A percentile compares a stretch with the other conserved stretches of the same genome.
phyloP scores from a whole-genome alignment of 75 land plant species.

The Selaginella tamariscina region DNA sequence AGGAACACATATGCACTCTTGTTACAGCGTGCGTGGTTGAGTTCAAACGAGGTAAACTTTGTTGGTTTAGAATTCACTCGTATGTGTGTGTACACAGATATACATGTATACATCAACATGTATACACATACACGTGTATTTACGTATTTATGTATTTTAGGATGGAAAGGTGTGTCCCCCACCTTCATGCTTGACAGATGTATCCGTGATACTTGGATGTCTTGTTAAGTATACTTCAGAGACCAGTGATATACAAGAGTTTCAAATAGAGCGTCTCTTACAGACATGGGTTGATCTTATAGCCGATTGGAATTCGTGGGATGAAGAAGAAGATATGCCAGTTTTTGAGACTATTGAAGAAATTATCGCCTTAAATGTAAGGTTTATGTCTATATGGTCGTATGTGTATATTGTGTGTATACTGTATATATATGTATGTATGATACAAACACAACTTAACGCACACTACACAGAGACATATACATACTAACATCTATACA shows the following conservation, averaged over 20 bases:
- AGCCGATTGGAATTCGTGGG: constrained; percentile 75
- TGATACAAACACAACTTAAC: no score
- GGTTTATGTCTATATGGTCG: background rate
- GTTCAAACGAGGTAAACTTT: constrained; percentile 17
- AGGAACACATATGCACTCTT: constrained; percentile 38
- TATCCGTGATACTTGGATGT: constrained; percentile 43
- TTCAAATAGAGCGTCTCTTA: constrained; percentile 44
- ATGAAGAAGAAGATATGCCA: constrained; percentile 63
- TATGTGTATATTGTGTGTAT: no score
- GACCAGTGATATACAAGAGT: constrained; percentile 11
- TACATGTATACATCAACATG: no score
- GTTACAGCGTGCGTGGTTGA: constrained; percentile 67
- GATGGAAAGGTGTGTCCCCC: constrained; percentile 27
- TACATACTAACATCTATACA: background rate
- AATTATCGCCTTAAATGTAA: constrained; percentile 28
- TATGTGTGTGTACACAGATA: constrained; percentile 7
- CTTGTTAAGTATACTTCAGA: constrained; percentile 31
- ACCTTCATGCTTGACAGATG: constrained; percentile 59
- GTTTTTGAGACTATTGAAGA: constrained; percentile 61
- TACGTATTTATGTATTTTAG: no score
- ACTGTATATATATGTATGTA: no score
- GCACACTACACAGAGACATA: no score
- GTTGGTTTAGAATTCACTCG: background rate
- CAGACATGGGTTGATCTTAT: constrained; percentile 54
- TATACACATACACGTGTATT: no score